Percentiles rank a stretch among this genome's conserved stretches.
These are phyloP conservation scores for Fusarium sp. DNA, from an alignment of 2,329 filamentous ascomycete genomes.

Conservation along the genomic window DNA sequence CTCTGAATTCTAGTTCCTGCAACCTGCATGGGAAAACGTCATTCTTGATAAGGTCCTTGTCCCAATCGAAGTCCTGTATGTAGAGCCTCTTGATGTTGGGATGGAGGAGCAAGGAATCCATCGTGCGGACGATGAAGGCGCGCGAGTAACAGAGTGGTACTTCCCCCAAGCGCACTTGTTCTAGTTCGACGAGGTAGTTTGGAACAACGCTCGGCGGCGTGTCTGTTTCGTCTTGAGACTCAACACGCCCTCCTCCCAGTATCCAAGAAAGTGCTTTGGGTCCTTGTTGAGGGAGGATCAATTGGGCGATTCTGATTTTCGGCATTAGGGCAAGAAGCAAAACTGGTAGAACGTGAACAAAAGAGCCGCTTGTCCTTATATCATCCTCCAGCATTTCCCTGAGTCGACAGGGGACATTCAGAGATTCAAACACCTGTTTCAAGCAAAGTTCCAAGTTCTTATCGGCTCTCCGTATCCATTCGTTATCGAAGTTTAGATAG, in stretches of 20 bases:
- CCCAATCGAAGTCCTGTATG: not conserved
- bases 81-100: not conserved
- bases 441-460: too few species aligned
- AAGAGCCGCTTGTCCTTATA: too few species aligned
- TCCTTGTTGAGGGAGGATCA: too few species aligned
- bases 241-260: not conserved
- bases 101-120: not conserved
- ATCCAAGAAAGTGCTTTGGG: not conserved
- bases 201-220: not conserved
- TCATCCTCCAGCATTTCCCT: not conserved
- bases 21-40: too few species aligned
- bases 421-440: not conserved
- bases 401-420: not conserved
- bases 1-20: too few species aligned
- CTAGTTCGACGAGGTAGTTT: not conserved
- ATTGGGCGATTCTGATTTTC: not conserved
- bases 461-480: too few species aligned
- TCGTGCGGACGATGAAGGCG: not conserved
- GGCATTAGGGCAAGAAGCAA: slow-evolving; percentile 1
- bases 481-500: not conserved
- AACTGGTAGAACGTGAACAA: not conserved
- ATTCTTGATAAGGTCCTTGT: too few species aligned
- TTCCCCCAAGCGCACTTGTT: not conserved
- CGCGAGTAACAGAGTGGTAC: accelerated
- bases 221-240: not conserved